Conservation (phyloP, 805 yeast species). For the Candida endomychidarum region DNA sequence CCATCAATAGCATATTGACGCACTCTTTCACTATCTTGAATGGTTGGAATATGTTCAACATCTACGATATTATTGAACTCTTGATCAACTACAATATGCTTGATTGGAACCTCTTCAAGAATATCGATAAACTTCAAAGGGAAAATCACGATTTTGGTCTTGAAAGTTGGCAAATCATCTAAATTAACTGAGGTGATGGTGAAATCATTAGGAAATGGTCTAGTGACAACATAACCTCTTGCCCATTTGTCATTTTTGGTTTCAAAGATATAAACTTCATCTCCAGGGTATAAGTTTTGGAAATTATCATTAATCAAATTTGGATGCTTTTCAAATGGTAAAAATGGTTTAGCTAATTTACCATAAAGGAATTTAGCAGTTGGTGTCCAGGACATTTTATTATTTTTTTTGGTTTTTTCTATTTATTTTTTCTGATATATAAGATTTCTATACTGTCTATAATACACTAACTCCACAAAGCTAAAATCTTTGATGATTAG, state of each 20-base stretch:
- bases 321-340: slow-evolving; percentile 44
- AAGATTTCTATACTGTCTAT: no score
- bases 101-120: slow-evolving; percentile 42
- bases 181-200: slow-evolving; percentile 58
- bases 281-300: slow-evolving; percentile 69
- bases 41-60: slow-evolving; percentile 27
- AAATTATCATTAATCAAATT: slow-evolving; percentile 37
- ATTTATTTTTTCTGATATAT: not conserved
- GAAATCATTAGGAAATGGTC: slow-evolving; percentile 71
- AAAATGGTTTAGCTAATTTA: slow-evolving; percentile 37
- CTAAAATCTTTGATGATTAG: no score
- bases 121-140: slow-evolving; percentile 58
- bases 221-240: slow-evolving; percentile 68
- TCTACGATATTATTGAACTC: slow-evolving; percentile 29
- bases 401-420: slow-evolving; percentile 3
- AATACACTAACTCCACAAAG: not conserved
- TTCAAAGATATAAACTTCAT: slow-evolving; percentile 75
- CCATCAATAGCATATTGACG: slow-evolving; percentile 24
- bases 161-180: slow-evolving; percentile 61
- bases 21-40: slow-evolving; percentile 31
- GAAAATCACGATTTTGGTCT: slow-evolving; percentile 54
- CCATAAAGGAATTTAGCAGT: slow-evolving; percentile 38
- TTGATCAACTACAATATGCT: slow-evolving; percentile 25
- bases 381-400: slow-evolving; percentile 37
- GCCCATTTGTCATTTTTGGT: slow-evolving; percentile 65